Evolutionary conservation across 805 yeast species (phyloP).

Genomic region (Candida sonorensis): DNA sequence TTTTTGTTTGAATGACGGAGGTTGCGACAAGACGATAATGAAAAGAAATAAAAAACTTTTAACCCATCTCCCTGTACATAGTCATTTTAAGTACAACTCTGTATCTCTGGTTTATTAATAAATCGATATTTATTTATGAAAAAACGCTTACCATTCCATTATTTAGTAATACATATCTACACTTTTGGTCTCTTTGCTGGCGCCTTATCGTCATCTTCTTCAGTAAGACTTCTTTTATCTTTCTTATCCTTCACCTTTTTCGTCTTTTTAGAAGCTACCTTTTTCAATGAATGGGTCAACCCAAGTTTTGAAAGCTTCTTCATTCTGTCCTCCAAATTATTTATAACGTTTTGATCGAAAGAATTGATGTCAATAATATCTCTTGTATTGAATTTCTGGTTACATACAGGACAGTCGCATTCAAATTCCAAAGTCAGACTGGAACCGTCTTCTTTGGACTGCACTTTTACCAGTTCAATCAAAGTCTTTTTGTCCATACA

Average conservation of each 20-base stretch:
- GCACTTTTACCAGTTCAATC: constrained; percentile 16
- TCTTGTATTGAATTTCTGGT: constrained; percentile 6
- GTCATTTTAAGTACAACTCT: too few species aligned
- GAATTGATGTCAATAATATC: constrained; percentile 30
- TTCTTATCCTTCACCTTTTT: constrained; percentile 11
- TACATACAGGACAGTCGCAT: constrained; percentile 38
- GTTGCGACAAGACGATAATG: too few species aligned
- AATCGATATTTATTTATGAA: too few species aligned
- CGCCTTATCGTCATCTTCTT: constrained; percentile 4
- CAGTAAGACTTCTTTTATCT: background rate
- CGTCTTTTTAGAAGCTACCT: constrained; percentile 13
- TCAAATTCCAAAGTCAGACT: too few species aligned
- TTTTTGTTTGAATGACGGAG: too few species aligned
- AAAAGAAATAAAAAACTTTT: too few species aligned
- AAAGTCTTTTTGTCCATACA: constrained; percentile 30
- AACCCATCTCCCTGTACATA: too few species aligned
- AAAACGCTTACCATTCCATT: too few species aligned
- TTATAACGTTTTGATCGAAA: constrained; percentile 2
- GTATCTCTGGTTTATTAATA: too few species aligned
- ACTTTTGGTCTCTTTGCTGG: too few species aligned
- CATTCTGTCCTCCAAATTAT: constrained; percentile 10
- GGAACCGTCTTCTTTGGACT: too few species aligned
- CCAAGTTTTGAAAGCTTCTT: constrained; percentile 15
- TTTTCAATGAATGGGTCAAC: constrained; percentile 31
- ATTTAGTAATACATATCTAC: too few species aligned